Evolutionary conservation across 371 early-diverging fungal genomes (phyloP), one percentile per base, ranked within the genome.

Genomic region (Chytridium lagenaria): DNA sequence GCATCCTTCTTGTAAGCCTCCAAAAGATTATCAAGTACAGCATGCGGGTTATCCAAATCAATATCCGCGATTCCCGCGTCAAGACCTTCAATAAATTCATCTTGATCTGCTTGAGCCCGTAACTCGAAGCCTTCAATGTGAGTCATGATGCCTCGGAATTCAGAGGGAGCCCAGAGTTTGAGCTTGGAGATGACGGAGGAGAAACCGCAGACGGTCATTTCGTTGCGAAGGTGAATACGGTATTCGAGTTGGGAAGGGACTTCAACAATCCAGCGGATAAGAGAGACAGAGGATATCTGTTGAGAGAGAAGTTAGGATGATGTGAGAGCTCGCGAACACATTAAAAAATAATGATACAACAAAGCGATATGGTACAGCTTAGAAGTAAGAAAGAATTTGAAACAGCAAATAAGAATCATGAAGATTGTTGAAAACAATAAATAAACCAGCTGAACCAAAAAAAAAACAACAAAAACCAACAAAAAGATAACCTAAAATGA

Each of bases 191-290:
- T 68, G 7, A 79, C 68, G n/a, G 50, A 44, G 19, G 68, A 38
- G 23, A 83, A 69, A 0, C 79, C 79, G 39, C 79, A 77, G 22
- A 79, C 73, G 33, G 71, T 73, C 28, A 83, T 51, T 69, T 78
- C 78, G 59, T 80, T 78, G 23, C 83, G 65, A 16, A 82, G 64
- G 64, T 82, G 73, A 34, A 80, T 80, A 19, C 82, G 72, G 44
- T 80, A 80, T 36, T 82, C 82, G 22, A 82, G 75, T 59, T 82
- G 80, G 28, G 38, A 39, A 0, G 82, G 82, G 7, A 82, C 69
- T 63, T 82, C 77, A 19, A 82, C 78, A n/a, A 82, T 65, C 50
- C 75, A 73, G 38, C 80, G 59, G 7, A 82, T 61, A 0, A 82
- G 68, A 12, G 80, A 70, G 1, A 76, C 55, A 16, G 75, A 67